Percentiles rank a stretch among this genome's conserved stretches.
Evolutionary conservation across 805 yeast species (phyloP).

Genomic region (Sugiyamaella chiloensis): DNA sequence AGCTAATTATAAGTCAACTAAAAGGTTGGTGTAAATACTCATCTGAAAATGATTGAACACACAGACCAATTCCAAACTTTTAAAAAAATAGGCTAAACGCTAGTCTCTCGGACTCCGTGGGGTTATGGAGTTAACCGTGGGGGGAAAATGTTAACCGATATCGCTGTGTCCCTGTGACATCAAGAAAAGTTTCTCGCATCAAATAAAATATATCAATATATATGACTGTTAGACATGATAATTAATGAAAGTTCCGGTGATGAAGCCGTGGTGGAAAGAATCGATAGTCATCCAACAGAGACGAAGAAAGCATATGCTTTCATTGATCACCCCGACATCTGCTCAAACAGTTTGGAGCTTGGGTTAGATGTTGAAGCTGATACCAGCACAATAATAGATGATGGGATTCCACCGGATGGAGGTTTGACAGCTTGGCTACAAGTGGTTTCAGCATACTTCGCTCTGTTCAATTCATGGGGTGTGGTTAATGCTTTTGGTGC

Average conservation of each 20-base stretch:
- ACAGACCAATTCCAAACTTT: background rate
- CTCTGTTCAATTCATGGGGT: conserved; percentile 22
- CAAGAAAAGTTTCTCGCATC: background rate
- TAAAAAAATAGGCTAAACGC: background rate
- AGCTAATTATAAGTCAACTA: too few species aligned
- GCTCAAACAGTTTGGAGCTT: too few species aligned
- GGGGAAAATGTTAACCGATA: background rate
- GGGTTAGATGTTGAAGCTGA: background rate
- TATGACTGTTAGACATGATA: background rate
- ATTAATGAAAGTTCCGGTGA: background rate
- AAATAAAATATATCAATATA: too few species aligned
- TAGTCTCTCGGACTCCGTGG: background rate
- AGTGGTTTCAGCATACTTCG: conserved; percentile 19
- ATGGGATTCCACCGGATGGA: conserved; percentile 19
- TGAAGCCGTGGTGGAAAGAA: background rate
- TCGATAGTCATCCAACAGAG: background rate
- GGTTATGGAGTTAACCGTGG: background rate
- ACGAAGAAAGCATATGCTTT: background rate
- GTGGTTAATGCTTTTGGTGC: conserved; percentile 27
- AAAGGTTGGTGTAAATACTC: too few species aligned
- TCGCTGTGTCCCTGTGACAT: background rate
- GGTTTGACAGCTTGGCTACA: conserved; percentile 26
- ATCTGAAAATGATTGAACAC: too few species aligned
- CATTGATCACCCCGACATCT: background rate
- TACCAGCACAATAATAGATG: background rate